phyloP scores from a whole-genome alignment of 345 rosid species.

The Heritiera littoralis region DNA sequence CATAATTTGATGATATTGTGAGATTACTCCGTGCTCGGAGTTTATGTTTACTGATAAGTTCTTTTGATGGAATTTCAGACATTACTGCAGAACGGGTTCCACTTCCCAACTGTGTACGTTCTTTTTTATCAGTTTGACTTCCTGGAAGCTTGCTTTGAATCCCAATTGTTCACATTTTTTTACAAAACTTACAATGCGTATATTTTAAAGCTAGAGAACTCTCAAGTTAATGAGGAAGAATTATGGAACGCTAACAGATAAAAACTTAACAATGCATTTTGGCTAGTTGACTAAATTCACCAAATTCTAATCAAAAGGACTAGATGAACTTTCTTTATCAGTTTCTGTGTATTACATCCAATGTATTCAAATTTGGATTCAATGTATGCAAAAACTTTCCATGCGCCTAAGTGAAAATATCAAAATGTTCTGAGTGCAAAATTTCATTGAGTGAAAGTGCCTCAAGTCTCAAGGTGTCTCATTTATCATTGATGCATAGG shows the following conservation, averaged over 20 bases:
- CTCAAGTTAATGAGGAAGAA: neutral
- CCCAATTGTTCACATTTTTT: neutral
- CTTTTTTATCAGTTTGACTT: neutral
- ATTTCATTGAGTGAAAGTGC: neutral
- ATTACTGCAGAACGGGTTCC: constrained; percentile 79
- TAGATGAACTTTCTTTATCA: neutral
- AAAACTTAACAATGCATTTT: neutral
- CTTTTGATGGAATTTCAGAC: constrained; percentile 48
- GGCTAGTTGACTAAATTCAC: neutral
- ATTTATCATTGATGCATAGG: neutral
- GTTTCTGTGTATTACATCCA: neutral
- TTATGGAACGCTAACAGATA: neutral
- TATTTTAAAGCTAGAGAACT: neutral
- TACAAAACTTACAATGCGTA: neutral
- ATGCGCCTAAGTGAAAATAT: neutral
- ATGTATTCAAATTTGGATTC: neutral
- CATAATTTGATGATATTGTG: constrained; percentile 15
- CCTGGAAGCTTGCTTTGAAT: neutral
- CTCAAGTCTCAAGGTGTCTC: constrained; percentile 2
- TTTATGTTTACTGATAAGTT: constrained; percentile 24
- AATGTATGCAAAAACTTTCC: neutral
- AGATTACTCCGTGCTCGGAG: constrained; percentile 14
- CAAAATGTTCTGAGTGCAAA: neutral
- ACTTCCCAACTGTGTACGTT: constrained; percentile 63
- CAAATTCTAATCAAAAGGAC: neutral